Conservation (phyloP, 2,329 filamentous ascomycete species). For the Pseudogymnoascus sp. region DNA sequence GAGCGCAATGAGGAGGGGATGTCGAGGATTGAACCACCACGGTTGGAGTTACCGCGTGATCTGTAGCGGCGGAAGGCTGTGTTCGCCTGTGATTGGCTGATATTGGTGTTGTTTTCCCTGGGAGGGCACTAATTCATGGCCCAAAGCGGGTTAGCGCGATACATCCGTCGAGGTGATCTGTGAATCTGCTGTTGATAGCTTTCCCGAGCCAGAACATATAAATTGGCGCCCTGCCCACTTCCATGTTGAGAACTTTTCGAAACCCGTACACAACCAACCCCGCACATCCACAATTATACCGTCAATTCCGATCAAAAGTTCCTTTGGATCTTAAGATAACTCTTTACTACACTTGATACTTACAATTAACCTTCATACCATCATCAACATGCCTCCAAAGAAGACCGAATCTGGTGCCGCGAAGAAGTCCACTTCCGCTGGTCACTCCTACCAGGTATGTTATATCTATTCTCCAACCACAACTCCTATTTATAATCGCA, state of each 20-base stretch:
- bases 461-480: neutral
- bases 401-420: slow-evolving; percentile 8
- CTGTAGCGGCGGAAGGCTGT: slow-evolving; percentile 7
- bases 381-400: slow-evolving; percentile 12
- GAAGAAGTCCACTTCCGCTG: slow-evolving; percentile 11
- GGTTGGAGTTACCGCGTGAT: slow-evolving; percentile 6
- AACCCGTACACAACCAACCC: slow-evolving; percentile 7
- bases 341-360: slow-evolving; percentile 1
- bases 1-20: slow-evolving; percentile 5
- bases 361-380: neutral
- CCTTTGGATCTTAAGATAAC: neutral
- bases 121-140: neutral
- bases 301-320: neutral
- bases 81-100: neutral
- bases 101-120: neutral
- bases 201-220: slow-evolving; percentile 5
- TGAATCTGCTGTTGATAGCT: slow-evolving; percentile 7
- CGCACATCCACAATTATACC: slow-evolving; percentile 8
- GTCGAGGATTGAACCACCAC: neutral
- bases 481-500: neutral
- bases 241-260: slow-evolving; percentile 8
- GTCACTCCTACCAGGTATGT: slow-evolving; percentile 12
- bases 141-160: neutral
- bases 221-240: slow-evolving; percentile 2
- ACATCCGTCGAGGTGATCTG: neutral